These are phyloP conservation scores for Xylaria cubensis DNA, from an alignment of 495 filamentous ascomycete genomes.

Conservation along the genomic window DNA sequence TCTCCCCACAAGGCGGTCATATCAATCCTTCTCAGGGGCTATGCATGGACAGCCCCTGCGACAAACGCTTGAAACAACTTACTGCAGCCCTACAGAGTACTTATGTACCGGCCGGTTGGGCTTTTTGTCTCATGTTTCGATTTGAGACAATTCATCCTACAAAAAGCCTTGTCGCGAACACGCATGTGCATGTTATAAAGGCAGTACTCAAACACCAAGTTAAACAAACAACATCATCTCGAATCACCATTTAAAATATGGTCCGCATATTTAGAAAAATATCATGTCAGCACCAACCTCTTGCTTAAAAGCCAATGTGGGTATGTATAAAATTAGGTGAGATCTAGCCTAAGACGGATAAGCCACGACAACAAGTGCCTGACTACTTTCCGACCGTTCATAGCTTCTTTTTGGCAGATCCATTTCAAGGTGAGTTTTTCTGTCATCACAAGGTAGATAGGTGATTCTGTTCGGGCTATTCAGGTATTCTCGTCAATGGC, in stretches of 20 bases:
- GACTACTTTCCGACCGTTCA: neutral
- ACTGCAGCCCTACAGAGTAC: constrained; percentile 18
- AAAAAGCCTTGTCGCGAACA: neutral
- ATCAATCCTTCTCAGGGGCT: constrained; percentile 1
- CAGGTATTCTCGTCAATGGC: neutral
- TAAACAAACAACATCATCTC: neutral
- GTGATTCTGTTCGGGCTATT: neutral
- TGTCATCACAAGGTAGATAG: neutral
- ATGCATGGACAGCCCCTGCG: constrained; percentile 3
- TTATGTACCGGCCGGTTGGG: neutral
- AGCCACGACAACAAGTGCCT: neutral
- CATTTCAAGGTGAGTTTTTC: neutral
- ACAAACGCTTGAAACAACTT: neutral
- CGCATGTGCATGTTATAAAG: neutral
- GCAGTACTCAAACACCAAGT: neutral
- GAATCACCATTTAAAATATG: too few relatives aligned
- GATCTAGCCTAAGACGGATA: neutral
- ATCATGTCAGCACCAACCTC: neutral
- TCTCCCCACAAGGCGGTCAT: neutral
- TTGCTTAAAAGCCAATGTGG: neutral
- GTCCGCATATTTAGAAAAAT: neutral
- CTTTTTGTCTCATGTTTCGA: neutral
- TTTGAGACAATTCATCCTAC: neutral
- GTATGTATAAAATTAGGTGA: neutral
- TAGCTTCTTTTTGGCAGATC: neutral